These are phyloP conservation scores for Fusarium heterosporum DNA, from an alignment of 2,329 filamentous ascomycete genomes.

Conservation along the genomic window DNA sequence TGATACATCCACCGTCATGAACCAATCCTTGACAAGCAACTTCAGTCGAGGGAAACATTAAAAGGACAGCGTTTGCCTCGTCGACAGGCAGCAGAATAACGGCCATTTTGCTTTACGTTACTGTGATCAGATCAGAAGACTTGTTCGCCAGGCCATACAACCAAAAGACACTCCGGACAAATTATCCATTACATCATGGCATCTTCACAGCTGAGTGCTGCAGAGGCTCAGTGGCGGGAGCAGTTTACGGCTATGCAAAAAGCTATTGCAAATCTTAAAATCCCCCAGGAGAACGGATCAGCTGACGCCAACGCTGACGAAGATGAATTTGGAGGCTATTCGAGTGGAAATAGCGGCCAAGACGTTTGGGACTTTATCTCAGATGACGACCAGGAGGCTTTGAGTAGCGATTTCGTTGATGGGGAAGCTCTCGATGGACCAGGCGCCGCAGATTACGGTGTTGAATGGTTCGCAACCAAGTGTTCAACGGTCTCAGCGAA, in stretches of 20 bases:
- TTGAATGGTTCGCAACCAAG: constrained; percentile 77
- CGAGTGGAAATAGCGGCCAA: constrained; percentile 72
- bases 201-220: constrained; percentile 52
- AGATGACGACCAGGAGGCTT: constrained; percentile 74
- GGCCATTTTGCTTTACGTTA: background rate
- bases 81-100: constrained; percentile 32
- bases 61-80: constrained; percentile 24
- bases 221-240: constrained; percentile 79
- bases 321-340: constrained; percentile 69
- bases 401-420: constrained; percentile 74
- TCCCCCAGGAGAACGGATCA: constrained; percentile 55
- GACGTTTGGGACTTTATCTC: constrained; percentile 96
- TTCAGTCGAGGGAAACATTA: constrained; percentile 26
- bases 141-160: background rate
- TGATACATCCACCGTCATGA: constrained; percentile 25
- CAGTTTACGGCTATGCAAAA: constrained; percentile 89
- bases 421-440: constrained; percentile 49
- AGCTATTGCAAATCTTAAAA: constrained; percentile 78
- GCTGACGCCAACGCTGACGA: constrained; percentile 67
- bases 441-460: constrained; percentile 59
- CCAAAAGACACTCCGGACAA: background rate
- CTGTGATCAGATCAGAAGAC: constrained; percentile 1
- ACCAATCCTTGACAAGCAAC: constrained; percentile 33
- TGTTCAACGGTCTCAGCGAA: constrained; percentile 76
- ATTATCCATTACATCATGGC: constrained; percentile 49